phyloP scores from a whole-genome alignment of 1,284 basidiomycete genomes.

The Pisolithus thermaeus region DNA sequence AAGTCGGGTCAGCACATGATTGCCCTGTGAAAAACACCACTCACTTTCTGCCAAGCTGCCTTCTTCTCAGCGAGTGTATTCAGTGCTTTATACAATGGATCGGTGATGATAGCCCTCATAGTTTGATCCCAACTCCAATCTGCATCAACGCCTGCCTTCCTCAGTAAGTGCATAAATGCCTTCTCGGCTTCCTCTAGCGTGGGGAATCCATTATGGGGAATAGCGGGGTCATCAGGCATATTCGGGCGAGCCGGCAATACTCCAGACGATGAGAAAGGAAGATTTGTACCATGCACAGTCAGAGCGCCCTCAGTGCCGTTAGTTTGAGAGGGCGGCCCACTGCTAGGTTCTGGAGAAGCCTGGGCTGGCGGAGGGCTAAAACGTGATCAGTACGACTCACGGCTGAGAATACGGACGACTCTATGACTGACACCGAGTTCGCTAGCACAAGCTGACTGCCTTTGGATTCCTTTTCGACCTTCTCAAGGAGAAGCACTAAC shows the following conservation, averaged over 20 bases:
- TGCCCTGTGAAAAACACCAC: conserved; percentile 11
- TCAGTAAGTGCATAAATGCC: conserved; percentile 86
- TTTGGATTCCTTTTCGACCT: conserved; percentile 71
- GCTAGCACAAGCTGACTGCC: conserved; percentile 30
- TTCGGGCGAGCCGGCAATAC: conserved; percentile 70
- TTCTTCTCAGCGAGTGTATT: conserved; percentile 95
- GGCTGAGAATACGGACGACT: neutral
- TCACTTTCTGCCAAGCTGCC: conserved; percentile 84
- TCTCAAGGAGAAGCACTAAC: conserved; percentile 71
- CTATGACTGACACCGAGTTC: conserved; percentile 23
- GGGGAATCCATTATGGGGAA: conserved; percentile 83
- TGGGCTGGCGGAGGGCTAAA: neutral
- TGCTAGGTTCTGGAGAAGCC: neutral
- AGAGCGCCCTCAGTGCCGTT: conserved; percentile 47
- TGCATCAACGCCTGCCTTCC: conserved; percentile 84
- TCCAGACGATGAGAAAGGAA: conserved; percentile 53
- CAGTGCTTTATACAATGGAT: conserved; percentile 94
- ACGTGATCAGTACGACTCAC: neutral
- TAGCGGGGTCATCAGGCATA: conserved; percentile 76
- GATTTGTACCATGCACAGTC: conserved; percentile 44
- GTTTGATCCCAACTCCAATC: conserved; percentile 98
- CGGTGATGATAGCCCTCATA: conserved; percentile 96
- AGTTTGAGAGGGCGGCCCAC: conserved; percentile 11
- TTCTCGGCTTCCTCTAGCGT: conserved; percentile 89
- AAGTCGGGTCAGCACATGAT: conserved; percentile 7